phyloP scores from a whole-genome alignment of 148 eudicot species.

The Nepenthes mirabilis region DNA sequence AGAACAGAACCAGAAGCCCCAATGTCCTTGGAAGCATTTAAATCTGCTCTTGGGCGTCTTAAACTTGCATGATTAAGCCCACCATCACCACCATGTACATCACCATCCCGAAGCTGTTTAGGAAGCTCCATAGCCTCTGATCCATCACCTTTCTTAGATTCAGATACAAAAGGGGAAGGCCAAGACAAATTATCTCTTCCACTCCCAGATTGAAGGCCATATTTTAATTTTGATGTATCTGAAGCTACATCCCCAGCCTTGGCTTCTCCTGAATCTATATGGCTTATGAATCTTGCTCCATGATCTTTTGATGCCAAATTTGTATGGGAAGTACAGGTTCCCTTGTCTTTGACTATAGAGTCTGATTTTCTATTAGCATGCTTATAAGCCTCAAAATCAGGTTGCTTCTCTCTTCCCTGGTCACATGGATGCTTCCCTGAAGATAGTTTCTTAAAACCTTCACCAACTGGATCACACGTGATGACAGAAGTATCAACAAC shows the following conservation, averaged over 20 bases:
- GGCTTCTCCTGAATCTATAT: conserved; percentile 9
- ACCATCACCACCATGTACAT: conserved; percentile 4
- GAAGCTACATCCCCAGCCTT: conserved; percentile 1
- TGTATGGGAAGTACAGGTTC: conserved; percentile 2
- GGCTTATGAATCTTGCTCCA: conserved; percentile 9
- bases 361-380: conserved; percentile 4
- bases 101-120: conserved; percentile 3
- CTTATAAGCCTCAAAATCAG: conserved; percentile 2
- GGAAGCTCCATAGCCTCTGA: conserved; percentile 8
- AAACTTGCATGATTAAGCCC: background rate
- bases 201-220: conserved; percentile 6
- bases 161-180: conserved; percentile 8
- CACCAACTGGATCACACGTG: conserved; percentile 9
- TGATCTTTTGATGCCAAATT: conserved; percentile 11
- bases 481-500: conserved; percentile 4
- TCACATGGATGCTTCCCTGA: conserved; percentile 8
- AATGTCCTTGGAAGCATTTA: background rate
- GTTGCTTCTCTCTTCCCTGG: conserved; percentile 6
- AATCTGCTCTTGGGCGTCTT: background rate
- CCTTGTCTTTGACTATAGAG: conserved; percentile 4
- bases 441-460: conserved; percentile 11
- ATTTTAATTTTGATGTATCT: conserved; percentile 6
- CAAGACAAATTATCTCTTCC: conserved; percentile 10
- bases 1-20: conserved; percentile 17
- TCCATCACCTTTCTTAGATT: conserved; percentile 13